Evolutionary conservation across 257 asterid species (phyloP).

Genomic region (Rauvolfia tetraphylla): DNA sequence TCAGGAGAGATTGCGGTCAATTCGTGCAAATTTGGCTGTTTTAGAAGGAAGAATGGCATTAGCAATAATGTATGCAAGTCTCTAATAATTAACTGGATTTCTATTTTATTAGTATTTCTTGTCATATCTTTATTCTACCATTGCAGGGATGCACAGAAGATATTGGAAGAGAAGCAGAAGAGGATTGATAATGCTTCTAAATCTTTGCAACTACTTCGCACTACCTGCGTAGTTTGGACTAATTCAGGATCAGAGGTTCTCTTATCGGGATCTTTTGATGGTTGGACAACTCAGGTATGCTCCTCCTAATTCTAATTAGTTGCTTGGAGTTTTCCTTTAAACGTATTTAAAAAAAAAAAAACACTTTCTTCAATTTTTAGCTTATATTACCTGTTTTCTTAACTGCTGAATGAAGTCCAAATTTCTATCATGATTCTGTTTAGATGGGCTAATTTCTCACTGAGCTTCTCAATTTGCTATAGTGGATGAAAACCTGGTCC

Average conservation of each 20-base stretch:
- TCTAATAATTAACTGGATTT: constrained; percentile 10
- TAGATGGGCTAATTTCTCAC: neutral
- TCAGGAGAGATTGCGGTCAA: constrained; percentile 58
- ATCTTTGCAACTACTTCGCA: constrained; percentile 64
- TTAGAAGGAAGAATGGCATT: constrained; percentile 79
- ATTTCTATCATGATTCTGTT: neutral
- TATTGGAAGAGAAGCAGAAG: constrained; percentile 53
- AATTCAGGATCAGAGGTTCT: constrained; percentile 78
- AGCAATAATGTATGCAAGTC: constrained; percentile 45
- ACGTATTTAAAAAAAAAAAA: too few relatives aligned
- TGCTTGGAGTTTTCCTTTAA: neutral
- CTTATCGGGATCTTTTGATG: constrained; percentile 83
- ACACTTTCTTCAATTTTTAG: neutral
- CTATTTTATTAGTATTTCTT: neutral
- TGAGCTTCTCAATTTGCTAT: neutral
- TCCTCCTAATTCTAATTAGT: constrained; percentile 2
- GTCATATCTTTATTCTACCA: constrained; percentile 9
- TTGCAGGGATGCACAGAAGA: constrained; percentile 62
- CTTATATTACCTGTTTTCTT: neutral
- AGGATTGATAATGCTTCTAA: constrained; percentile 48
- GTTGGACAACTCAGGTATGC: constrained; percentile 92
- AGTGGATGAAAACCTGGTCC: neutral
- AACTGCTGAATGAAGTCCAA: neutral
- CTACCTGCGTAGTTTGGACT: constrained; percentile 59
- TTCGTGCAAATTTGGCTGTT: constrained; percentile 71